Percentiles rank a stretch among this genome's conserved stretches.
Conservation (phyloP, 2,329 filamentous ascomycete genomes). For the Akanthomyces lecanii region DNA sequence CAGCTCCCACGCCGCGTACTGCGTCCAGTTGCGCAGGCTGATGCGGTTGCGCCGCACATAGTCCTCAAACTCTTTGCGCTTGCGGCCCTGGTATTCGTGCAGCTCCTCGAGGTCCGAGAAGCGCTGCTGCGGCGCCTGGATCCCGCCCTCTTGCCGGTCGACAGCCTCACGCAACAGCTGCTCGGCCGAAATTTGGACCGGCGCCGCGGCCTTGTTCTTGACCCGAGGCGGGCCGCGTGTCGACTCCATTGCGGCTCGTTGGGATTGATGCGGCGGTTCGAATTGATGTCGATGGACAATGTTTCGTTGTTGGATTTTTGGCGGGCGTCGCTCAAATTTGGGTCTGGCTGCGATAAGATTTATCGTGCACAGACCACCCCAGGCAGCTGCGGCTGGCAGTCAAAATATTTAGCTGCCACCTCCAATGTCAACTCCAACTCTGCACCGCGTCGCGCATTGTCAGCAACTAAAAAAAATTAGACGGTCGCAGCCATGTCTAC, state of each 20-base stretch:
- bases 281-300: not conserved
- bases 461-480: not conserved
- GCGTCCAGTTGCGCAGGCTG: constrained; percentile 98
- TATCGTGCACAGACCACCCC: constrained; percentile 16
- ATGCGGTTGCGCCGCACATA: constrained; percentile 93
- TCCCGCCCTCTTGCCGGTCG: constrained; percentile 82
- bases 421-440: not conserved
- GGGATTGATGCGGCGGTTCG: not conserved
- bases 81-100: constrained; percentile 93
- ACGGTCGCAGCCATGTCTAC: constrained; percentile 64
- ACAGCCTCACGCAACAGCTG: constrained; percentile 96
- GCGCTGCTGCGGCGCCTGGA: constrained; percentile 88
- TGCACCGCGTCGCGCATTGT: constrained; percentile 10
- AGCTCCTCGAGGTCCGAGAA: constrained; percentile 97
- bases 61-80: constrained; percentile 94
- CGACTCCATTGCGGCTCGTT: constrained; percentile 66
- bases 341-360: constrained; percentile 13
- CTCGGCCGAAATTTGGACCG: constrained; percentile 88
- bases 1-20: constrained; percentile 94
- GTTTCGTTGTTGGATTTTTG: not conserved
- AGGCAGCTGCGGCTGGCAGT: constrained; percentile 9
- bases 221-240: constrained; percentile 89
- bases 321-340: constrained; percentile 7
- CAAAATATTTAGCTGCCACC: constrained; percentile 14
- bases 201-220: constrained; percentile 96